Evolutionary conservation across 176 grass and related monocot species (phyloP).

Genomic region (Zizania latifolia): DNA sequence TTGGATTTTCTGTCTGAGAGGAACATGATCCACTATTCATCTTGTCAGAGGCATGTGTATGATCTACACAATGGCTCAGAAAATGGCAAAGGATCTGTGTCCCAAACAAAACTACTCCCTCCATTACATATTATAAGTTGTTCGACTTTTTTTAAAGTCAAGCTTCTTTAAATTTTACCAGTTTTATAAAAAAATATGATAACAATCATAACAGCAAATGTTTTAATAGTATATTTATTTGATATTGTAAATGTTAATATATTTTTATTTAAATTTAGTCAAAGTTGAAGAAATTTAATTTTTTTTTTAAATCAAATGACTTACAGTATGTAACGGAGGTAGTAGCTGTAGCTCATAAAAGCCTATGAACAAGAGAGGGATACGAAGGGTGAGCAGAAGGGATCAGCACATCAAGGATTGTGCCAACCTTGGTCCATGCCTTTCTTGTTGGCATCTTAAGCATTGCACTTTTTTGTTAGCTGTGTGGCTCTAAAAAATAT

Average conservation of each 20-base stretch:
- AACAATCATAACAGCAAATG: no score
- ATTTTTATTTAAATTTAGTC: no score
- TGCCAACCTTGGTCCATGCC: constrained; percentile 41
- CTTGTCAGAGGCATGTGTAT: background rate
- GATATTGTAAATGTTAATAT: no score
- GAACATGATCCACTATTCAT: background rate
- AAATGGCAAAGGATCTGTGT: background rate
- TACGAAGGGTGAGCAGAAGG: background rate
- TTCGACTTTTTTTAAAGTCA: no score
- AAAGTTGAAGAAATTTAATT: no score
- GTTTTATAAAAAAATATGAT: no score
- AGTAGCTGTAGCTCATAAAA: constrained; percentile 6
- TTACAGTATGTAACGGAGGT: no score
- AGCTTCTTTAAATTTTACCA: no score
- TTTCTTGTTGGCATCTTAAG: constrained; percentile 26
- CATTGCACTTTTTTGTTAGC: background rate
- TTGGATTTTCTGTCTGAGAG: background rate
- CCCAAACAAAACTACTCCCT: background rate
- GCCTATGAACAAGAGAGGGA: background rate
- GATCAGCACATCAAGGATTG: constrained; percentile 12
- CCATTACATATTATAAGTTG: no score
- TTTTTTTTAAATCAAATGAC: no score
- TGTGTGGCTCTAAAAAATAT: background rate
- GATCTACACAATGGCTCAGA: background rate
- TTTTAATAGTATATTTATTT: no score